phyloP scores from a whole-genome alignment of 192 early-diverging fungal species.

The Blastocladiella britannica region DNA sequence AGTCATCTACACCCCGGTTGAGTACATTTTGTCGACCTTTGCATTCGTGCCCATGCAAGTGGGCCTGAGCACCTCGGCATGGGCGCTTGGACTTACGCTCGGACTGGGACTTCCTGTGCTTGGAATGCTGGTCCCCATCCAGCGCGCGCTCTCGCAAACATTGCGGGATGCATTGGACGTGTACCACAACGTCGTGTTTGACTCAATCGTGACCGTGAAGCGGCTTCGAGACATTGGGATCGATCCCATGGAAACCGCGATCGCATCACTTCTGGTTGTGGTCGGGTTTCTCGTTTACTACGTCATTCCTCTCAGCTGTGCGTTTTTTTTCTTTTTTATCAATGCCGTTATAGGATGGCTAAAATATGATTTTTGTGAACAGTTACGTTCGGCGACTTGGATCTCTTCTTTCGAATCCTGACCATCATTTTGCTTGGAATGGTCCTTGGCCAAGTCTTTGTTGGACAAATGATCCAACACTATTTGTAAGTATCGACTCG shows the following conservation, averaged over 20 bases:
- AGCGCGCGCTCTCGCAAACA: conserved; percentile 10
- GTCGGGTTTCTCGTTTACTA: conserved; percentile 17
- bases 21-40: conserved; percentile 7
- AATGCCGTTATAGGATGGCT: no score
- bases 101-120: conserved; percentile 9
- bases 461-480: conserved; percentile 11
- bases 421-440: conserved; percentile 12
- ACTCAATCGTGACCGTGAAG: conserved; percentile 7
- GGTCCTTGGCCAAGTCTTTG: conserved; percentile 10
- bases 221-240: conserved; percentile 9
- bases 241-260: conserved; percentile 2
- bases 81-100: conserved; percentile 7
- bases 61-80: conserved; percentile 1
- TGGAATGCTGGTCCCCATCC: conserved; percentile 9
- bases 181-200: conserved; percentile 8
- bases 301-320: conserved; percentile 9
- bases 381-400: conserved; percentile 8
- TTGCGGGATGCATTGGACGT: conserved; percentile 15
- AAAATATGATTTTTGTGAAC: no score
- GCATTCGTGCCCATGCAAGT: conserved; percentile 4
- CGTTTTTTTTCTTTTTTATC: no score
- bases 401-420: conserved; percentile 13
- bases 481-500: no score
- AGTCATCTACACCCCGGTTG: conserved; percentile 8
- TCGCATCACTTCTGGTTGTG: conserved; percentile 9